Evolutionary conservation across 1,139 yeast genomes (phyloP).

Genomic region (Saccharomyces hybrid): DNA sequence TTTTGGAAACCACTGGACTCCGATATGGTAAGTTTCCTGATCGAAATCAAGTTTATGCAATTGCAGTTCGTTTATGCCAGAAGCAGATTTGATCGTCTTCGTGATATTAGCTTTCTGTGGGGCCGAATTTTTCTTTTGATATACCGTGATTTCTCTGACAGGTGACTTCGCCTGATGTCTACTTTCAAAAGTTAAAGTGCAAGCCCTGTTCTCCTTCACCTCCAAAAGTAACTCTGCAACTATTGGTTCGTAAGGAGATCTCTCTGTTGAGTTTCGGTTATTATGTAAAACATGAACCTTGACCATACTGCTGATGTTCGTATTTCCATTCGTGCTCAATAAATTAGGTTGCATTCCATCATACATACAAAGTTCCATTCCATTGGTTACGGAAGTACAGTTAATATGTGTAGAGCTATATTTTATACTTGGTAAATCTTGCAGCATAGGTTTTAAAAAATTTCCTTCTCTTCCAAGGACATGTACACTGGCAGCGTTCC

Average conservation of each 20-base stretch:
- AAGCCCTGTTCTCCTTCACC: slow-evolving; percentile 57
- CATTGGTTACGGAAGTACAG: slow-evolving; percentile 39
- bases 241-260: slow-evolving; percentile 58
- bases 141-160: slow-evolving; percentile 52
- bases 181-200: slow-evolving; percentile 52
- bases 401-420: slow-evolving; percentile 27
- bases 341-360: slow-evolving; percentile 49
- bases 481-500: slow-evolving; percentile 36
- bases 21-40: slow-evolving; percentile 46
- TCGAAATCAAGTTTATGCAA: slow-evolving; percentile 62
- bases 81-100: slow-evolving; percentile 40
- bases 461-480: slow-evolving; percentile 48
- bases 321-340: slow-evolving; percentile 33
- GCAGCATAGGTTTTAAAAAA: slow-evolving; percentile 37
- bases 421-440: slow-evolving; percentile 60
- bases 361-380: slow-evolving; percentile 48
- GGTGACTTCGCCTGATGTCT: slow-evolving; percentile 42
- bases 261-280: slow-evolving; percentile 34
- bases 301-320: slow-evolving; percentile 39
- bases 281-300: slow-evolving; percentile 44
- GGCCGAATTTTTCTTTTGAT: slow-evolving; percentile 31
- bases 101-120: slow-evolving; percentile 43
- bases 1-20: slow-evolving; percentile 73
- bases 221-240: slow-evolving; percentile 53
- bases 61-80: slow-evolving; percentile 57